phyloP scores from a whole-genome alignment of 176 grass and related monocot species.

The Carex parvula region DNA sequence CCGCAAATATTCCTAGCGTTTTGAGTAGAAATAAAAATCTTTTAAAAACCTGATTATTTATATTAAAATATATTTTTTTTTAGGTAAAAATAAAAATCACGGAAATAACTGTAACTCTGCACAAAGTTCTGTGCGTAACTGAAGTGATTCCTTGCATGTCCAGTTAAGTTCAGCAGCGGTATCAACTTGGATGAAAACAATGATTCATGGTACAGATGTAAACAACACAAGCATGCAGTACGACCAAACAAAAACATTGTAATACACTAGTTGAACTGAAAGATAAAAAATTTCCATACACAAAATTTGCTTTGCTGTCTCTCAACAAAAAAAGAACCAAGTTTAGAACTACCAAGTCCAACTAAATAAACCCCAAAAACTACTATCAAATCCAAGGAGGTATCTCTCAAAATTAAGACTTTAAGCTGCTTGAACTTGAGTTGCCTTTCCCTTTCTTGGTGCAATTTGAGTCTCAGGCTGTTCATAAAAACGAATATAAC shows the following conservation, averaged over 20 bases:
- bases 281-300: neutral
- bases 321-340: neutral
- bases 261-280: neutral
- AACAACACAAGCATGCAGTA: neutral
- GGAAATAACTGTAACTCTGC: no score
- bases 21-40: no score
- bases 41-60: no score
- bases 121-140: no score
- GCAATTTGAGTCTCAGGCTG: slow-evolving; percentile 52
- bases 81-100: no score
- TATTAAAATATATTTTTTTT: no score
- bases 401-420: neutral
- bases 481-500: neutral
- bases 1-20: no score
- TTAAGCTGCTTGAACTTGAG: slow-evolving; percentile 16
- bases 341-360: neutral
- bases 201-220: neutral
- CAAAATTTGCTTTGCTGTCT: neutral
- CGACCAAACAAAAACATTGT: neutral
- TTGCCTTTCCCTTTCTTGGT: slow-evolving; percentile 45
- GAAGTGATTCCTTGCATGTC: neutral
- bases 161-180: neutral
- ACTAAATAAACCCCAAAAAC: slow-evolving; percentile 8
- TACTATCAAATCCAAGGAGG: neutral
- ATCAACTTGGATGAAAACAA: neutral